These are phyloP conservation scores for Yamadazyma membranifaciens DNA, from an alignment of 1,139 yeast genomes.

Conservation along the genomic window DNA sequence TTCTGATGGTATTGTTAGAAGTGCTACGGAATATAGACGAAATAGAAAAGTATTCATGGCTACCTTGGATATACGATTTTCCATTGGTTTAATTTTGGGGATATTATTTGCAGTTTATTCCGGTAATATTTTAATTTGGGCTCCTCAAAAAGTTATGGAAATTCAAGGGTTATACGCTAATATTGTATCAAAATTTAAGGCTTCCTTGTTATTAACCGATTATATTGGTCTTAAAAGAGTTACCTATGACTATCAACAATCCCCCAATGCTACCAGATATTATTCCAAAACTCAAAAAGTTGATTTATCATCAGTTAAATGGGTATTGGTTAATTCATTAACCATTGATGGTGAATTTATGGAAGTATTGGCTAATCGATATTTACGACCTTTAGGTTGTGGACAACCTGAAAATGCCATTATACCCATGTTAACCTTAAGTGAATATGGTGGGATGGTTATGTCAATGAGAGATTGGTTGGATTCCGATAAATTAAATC, in stretches of 20 bases:
- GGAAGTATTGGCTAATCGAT: constrained; percentile 85
- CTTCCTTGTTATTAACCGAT: constrained; percentile 77
- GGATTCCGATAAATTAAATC: constrained; percentile 51
- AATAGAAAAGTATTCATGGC: constrained; percentile 51
- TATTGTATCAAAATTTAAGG: constrained; percentile 66
- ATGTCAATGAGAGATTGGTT: constrained; percentile 91
- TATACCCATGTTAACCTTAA: constrained; percentile 84
- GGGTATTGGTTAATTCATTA: constrained; percentile 90
- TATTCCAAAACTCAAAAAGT: constrained; percentile 76
- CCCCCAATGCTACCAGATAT: constrained; percentile 82
- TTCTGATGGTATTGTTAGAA: constrained; percentile 38
- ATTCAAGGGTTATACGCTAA: constrained; percentile 88
- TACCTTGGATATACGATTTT: constrained; percentile 80
- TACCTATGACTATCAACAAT: constrained; percentile 87
- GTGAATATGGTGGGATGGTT: constrained; percentile 97
- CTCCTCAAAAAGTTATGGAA: constrained; percentile 72
- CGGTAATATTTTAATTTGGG: constrained; percentile 81
- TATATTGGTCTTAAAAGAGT: constrained; percentile 90
- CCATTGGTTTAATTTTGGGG: constrained; percentile 85
- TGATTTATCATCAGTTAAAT: constrained; percentile 74
- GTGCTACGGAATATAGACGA: constrained; percentile 26
- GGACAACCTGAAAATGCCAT: constrained; percentile 72
- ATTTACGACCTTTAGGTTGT: constrained; percentile 90
- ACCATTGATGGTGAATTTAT: constrained; percentile 94
- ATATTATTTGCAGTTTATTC: constrained; percentile 77